Conservation (phyloP, 2,329 filamentous ascomycete genomes). For the Sporothrix humicola region DNA sequence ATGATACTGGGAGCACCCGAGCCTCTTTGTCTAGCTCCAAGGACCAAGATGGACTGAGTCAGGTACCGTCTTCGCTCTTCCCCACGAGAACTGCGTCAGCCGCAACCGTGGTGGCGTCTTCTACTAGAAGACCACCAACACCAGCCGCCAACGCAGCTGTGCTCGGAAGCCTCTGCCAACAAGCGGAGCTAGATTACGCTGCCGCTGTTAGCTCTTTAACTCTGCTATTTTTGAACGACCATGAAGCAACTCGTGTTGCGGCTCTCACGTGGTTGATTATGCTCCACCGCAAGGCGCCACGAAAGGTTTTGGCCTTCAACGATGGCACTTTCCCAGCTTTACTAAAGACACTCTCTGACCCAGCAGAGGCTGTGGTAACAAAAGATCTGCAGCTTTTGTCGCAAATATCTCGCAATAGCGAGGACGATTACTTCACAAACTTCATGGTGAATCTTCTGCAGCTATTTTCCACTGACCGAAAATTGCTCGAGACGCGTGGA, state of each 20-base stretch:
- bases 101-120: slow-evolving; percentile 56
- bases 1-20: slow-evolving; percentile 56
- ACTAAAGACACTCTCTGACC: slow-evolving; percentile 94
- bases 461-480: slow-evolving; percentile 91
- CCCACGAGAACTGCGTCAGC: slow-evolving; percentile 43
- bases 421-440: slow-evolving; percentile 95
- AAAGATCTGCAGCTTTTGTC: slow-evolving; percentile 91
- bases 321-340: slow-evolving; percentile 96
- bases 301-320: slow-evolving; percentile 92
- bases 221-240: slow-evolving; percentile 91
- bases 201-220: slow-evolving; percentile 93
- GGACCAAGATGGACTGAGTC: slow-evolving; percentile 59
- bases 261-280: slow-evolving; percentile 97
- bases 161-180: slow-evolving; percentile 47
- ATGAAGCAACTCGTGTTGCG: slow-evolving; percentile 92
- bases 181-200: slow-evolving; percentile 88
- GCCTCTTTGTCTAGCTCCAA: slow-evolving; percentile 59
- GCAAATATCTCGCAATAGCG: slow-evolving; percentile 94
- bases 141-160: slow-evolving; percentile 40
- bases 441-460: slow-evolving; percentile 98
- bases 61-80: slow-evolving; percentile 49
- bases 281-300: slow-evolving; percentile 92
- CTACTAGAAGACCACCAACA: slow-evolving; percentile 15
- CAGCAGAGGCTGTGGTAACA: slow-evolving; percentile 92
- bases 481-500: slow-evolving; percentile 86